Conservation (phyloP, 441 rosid species). For the Adansonia gregorii region DNA sequence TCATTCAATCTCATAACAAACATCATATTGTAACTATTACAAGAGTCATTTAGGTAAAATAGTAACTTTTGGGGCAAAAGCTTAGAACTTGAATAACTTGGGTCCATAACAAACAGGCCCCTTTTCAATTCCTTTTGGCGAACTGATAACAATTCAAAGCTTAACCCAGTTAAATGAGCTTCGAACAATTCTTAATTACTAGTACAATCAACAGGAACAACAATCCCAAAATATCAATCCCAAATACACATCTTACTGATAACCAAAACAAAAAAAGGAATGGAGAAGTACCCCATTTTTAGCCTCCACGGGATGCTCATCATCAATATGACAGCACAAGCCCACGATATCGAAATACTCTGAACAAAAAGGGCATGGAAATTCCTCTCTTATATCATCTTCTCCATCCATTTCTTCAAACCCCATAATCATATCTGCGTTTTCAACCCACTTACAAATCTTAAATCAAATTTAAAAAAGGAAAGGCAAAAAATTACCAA, state of each 20-base stretch:
- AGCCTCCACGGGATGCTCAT: constrained; percentile 86
- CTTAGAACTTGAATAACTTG: constrained; percentile 2
- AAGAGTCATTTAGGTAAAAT: background rate
- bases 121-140: background rate
- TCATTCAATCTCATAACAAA: background rate
- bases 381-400: constrained; percentile 89
- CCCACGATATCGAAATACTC: constrained; percentile 87
- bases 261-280: background rate
- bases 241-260: background rate
- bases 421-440: constrained; percentile 81
- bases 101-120: background rate
- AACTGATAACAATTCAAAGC: background rate
- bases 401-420: constrained; percentile 90
- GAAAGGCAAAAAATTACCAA: background rate
- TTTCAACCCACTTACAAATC: constrained; percentile 28
- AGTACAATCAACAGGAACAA: background rate
- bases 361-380: constrained; percentile 93
- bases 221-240: background rate
- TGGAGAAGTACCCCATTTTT: constrained; percentile 68
- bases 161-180: background rate
- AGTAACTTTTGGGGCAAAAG: background rate
- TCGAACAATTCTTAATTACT: background rate
- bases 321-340: constrained; percentile 96
- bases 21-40: background rate
- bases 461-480: background rate